Conservation (phyloP, 768 basidiomycete species). For the Trametes villosa region DNA sequence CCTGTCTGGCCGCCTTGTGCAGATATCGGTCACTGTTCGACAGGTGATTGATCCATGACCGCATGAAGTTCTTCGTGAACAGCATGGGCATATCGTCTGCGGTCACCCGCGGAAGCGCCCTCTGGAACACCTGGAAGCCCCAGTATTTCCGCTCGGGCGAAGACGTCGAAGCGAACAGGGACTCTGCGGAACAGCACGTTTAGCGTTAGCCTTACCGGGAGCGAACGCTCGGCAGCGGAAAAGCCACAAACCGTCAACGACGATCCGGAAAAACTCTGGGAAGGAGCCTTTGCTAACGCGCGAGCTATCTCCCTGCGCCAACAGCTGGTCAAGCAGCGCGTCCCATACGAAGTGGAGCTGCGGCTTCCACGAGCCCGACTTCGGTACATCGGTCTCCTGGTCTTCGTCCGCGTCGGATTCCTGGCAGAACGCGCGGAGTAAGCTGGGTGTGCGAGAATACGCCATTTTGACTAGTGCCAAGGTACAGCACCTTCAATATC, state of each 20-base stretch:
- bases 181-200: slow-evolving; percentile 56
- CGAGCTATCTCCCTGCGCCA: slow-evolving; percentile 41
- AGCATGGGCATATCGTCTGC: slow-evolving; percentile 77
- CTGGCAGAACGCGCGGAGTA: slow-evolving; percentile 38
- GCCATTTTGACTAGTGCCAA: background rate
- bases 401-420: slow-evolving; percentile 49
- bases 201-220: slow-evolving; percentile 11
- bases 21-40: slow-evolving; percentile 86
- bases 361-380: slow-evolving; percentile 78
- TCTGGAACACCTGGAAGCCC: slow-evolving; percentile 93
- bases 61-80: slow-evolving; percentile 95
- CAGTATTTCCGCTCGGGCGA: slow-evolving; percentile 91
- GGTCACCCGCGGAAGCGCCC: slow-evolving; percentile 69
- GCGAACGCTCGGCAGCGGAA: slow-evolving; percentile 2
- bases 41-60: slow-evolving; percentile 95
- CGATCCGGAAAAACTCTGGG: slow-evolving; percentile 88
- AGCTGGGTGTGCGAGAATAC: background rate
- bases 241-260: slow-evolving; percentile 75
- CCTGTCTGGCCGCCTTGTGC: slow-evolving; percentile 85
- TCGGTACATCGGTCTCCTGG: slow-evolving; percentile 47
- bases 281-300: slow-evolving; percentile 61
- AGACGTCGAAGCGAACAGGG: slow-evolving; percentile 81
- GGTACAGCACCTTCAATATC: slow-evolving; percentile 70
- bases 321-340: slow-evolving; percentile 74
- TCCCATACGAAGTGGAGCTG: slow-evolving; percentile 94